Base-by-base conservation (phyloP, 1,139 yeast genomes). In the Candida sp. region DNA sequence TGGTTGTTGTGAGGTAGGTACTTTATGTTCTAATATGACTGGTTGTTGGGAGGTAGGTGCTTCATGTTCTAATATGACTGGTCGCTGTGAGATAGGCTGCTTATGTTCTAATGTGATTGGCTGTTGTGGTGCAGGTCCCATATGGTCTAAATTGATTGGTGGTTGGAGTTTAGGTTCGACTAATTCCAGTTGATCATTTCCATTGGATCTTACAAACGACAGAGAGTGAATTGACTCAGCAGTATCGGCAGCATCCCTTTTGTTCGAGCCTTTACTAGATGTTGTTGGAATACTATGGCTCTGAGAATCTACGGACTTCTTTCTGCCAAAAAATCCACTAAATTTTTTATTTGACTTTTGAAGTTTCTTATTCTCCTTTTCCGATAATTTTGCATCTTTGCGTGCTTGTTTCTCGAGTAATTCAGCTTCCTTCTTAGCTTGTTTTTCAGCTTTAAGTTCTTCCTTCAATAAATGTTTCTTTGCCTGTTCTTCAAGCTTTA, bases 401-500 rank as follows among this genome's bases (percentile, higher is more conserved):
- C 49, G 52, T 5, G 44, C 47, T 35, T 38, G 42, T 43, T 47
- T 45, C 35, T 43, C 45, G 15, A 38, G 43, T 23, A 30, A 23
- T 32, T 40, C 22, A 33, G 46, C 46, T 11, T 43, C 49, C 33
- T 42, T 42, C 4, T 40, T 46, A 0, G 38, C 49, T 32, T 44
- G 38, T 33, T 54, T 55, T n/a, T 49, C 49, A 23, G 46, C 45
- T 33, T 38, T 30, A 34, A 44, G 47, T 41, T 53, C 54, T 30
- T 52, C 54, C 22, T 49, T 49, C 34, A 54, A 49, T 27, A 48
- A 41, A 36, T 51, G 53, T 39, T 58, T 56, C 51, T 54, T 45
- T 49, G 58, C 36, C 43, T 51, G 60, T 53, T 58, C 61, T 41
- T 68, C 75, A 39, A 66, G 69, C 46, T 67, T 68, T 0, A 60